These are phyloP conservation scores for Solanum piurae DNA, from an alignment of 257 asterid genomes.

Conservation along the genomic window DNA sequence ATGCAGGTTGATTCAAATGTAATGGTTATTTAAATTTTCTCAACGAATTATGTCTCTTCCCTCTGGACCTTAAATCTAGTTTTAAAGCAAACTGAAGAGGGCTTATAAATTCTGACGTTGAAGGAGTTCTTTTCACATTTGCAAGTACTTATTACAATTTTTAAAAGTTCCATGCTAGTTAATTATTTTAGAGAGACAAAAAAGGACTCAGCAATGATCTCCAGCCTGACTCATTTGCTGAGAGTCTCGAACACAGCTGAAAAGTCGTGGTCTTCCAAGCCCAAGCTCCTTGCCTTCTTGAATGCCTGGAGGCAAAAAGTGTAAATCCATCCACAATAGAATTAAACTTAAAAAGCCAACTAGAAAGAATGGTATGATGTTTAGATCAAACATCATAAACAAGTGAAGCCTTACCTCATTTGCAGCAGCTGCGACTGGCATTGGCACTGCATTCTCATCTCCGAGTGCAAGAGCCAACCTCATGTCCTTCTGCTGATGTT, in stretches of 20 bases:
- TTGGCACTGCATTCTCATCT: slow-evolving; percentile 72
- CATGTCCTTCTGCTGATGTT: slow-evolving; percentile 98
- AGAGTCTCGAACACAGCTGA: slow-evolving; percentile 75
- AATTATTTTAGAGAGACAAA: background rate
- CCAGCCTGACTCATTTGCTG: background rate
- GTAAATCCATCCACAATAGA: background rate
- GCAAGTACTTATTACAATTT: background rate
- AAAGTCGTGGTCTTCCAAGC: slow-evolving; percentile 79
- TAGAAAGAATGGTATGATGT: background rate
- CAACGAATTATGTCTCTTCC: background rate
- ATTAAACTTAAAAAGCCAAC: background rate
- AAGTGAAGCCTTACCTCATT: slow-evolving; percentile 47
- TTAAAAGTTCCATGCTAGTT: background rate
- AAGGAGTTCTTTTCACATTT: background rate
- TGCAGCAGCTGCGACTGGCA: slow-evolving; percentile 98
- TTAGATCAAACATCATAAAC: background rate
- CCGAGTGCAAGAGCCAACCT: slow-evolving; percentile 95
- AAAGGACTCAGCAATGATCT: background rate
- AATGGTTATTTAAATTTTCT: background rate
- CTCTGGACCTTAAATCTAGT: background rate
- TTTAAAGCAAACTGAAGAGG: background rate
- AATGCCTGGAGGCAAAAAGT: slow-evolving; percentile 44
- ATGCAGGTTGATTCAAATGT: background rate
- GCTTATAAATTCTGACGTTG: background rate
- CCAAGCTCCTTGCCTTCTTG: slow-evolving; percentile 82